These are phyloP conservation scores for Epichloe brachyelytri DNA, from an alignment of 2,329 filamentous ascomycete genomes.

Conservation along the genomic window DNA sequence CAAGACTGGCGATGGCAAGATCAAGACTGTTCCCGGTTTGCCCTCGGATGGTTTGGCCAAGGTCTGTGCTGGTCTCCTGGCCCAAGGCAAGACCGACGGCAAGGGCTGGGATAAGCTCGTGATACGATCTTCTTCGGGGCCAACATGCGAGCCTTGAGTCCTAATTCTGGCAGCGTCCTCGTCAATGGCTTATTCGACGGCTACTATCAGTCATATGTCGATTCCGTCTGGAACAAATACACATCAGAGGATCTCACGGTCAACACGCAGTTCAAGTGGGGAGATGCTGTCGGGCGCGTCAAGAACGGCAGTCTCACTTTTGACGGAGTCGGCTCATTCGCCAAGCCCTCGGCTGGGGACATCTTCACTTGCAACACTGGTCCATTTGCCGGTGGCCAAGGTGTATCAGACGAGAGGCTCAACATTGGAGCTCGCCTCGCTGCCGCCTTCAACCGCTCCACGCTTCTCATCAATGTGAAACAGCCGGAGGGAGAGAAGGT, in stretches of 20 bases:
- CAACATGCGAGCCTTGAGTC: slow-evolving; percentile 38
- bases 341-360: slow-evolving; percentile 33
- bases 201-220: slow-evolving; percentile 38
- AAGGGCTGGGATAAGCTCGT: slow-evolving; percentile 40
- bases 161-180: slow-evolving; percentile 35
- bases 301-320: slow-evolving; percentile 26
- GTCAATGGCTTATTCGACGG: slow-evolving; percentile 31
- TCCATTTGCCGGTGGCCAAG: slow-evolving; percentile 35
- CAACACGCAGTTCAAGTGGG: slow-evolving; percentile 42
- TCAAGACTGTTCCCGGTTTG: slow-evolving; percentile 36
- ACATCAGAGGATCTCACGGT: slow-evolving; percentile 28
- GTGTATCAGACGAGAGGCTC: slow-evolving; percentile 33
- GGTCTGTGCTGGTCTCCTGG: slow-evolving; percentile 31
- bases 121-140: slow-evolving; percentile 24
- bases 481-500: slow-evolving; percentile 40
- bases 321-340: slow-evolving; percentile 30
- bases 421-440: slow-evolving; percentile 61
- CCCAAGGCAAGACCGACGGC: slow-evolving; percentile 32
- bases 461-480: slow-evolving; percentile 39
- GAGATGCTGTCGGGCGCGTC: slow-evolving; percentile 32
- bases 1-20: slow-evolving; percentile 29
- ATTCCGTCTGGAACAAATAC: slow-evolving; percentile 40
- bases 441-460: slow-evolving; percentile 64
- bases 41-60: slow-evolving; percentile 30
- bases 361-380: slow-evolving; percentile 43